A percentile compares a stretch with the other conserved stretches of the same genome.
Conservation (phyloP, 129 eudicot genomes). For the Chrysanthemum lavandulifolium region DNA sequence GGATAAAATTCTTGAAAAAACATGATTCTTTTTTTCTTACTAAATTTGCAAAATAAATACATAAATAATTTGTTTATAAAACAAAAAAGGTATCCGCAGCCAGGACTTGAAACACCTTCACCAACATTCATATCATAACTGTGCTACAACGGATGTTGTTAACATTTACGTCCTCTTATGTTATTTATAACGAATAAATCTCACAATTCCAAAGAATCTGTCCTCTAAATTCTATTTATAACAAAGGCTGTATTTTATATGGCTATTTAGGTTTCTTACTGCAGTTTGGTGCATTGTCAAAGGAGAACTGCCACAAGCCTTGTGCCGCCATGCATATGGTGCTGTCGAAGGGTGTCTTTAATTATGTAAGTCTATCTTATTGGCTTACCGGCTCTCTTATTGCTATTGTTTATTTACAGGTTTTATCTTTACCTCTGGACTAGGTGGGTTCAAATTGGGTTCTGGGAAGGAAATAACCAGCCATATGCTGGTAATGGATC, state of each 20-base stretch:
- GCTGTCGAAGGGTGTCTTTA: conserved; percentile 94
- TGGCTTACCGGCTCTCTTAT: background rate
- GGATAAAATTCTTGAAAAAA: no score
- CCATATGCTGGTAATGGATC: conserved; percentile 4
- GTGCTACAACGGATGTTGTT: no score
- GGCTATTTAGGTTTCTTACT: conserved; percentile 66
- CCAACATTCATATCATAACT: no score
- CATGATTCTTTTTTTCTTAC: no score
- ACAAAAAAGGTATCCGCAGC: no score
- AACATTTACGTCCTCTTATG: no score
- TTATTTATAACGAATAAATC: no score
- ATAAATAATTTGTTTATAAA: no score
- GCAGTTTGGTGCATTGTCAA: conserved; percentile 83
- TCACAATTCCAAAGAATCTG: no score
- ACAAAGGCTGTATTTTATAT: conserved; percentile 8
- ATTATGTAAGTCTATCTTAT: conserved; percentile 23
- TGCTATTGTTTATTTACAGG: conserved; percentile 45
- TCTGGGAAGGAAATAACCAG: conserved; percentile 93
- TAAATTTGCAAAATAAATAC: no score
- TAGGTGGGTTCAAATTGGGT: conserved; percentile 87
- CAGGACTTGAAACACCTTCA: no score
- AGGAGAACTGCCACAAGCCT: conserved; percentile 93
- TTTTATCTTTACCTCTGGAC: conserved; percentile 59
- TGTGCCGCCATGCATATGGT: conserved; percentile 76
- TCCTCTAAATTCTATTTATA: background rate